A percentile compares a stretch with the other conserved stretches of the same genome.
These are phyloP conservation scores for Sporisorium graminicola DNA, from an alignment of 1,284 basidiomycete genomes.

Conservation along the genomic window DNA sequence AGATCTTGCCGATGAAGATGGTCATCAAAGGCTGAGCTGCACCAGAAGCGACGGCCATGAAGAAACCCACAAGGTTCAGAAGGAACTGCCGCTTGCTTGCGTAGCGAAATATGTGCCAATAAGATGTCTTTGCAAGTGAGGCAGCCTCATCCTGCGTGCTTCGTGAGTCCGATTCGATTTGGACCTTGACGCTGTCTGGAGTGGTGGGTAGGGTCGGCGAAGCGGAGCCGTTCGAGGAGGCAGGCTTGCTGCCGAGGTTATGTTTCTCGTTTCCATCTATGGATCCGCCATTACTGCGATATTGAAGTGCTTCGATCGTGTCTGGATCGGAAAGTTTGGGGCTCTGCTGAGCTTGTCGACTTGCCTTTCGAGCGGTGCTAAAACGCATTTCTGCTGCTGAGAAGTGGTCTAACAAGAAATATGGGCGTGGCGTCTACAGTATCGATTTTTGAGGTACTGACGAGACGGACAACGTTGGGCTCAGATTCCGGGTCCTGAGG, in stretches of 20 bases:
- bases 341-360: no score
- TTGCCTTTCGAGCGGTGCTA: no score
- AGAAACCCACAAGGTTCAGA: constrained; percentile 5
- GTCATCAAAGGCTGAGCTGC: constrained; percentile 17
- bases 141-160: not conserved
- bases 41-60: constrained; percentile 6
- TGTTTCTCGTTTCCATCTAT: not conserved
- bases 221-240: not conserved
- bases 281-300: no score
- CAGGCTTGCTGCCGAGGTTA: not conserved
- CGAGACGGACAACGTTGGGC: no score
- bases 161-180: not conserved
- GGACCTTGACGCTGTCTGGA: constrained; percentile 1
- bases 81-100: constrained; percentile 2
- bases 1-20: constrained; percentile 16
- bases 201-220: not conserved
- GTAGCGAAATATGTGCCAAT: constrained; percentile 3
- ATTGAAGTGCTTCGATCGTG: no score
- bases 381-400: no score
- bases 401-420: no score
- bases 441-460: no score
- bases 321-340: no score
- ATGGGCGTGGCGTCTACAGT: no score
- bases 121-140: constrained; percentile 2
- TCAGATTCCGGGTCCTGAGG: no score